These are phyloP conservation scores for Eurotiales sp. DNA, from an alignment of 2,329 filamentous ascomycete genomes.

Conservation along the genomic window DNA sequence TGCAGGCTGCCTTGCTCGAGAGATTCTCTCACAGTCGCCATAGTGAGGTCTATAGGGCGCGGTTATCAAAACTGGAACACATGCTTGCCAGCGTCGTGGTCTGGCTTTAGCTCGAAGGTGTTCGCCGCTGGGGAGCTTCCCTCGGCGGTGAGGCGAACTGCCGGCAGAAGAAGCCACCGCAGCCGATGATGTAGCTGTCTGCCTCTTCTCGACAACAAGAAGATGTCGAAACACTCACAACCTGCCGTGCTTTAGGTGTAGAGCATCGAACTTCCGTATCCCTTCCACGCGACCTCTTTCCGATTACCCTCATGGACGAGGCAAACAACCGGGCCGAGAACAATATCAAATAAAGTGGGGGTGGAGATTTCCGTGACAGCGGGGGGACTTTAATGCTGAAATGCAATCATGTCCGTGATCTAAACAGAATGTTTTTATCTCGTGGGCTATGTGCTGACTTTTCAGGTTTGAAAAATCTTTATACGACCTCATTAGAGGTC, in stretches of 20 bases:
- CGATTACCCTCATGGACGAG: background rate
- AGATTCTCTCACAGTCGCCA: conserved; percentile 4
- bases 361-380: background rate
- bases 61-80: background rate
- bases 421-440: background rate
- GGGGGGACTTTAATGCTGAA: background rate
- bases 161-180: background rate
- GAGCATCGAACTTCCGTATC: background rate
- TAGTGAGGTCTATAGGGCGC: background rate
- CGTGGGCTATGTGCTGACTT: background rate
- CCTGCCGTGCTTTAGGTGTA: background rate
- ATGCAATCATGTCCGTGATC: background rate
- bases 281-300: background rate
- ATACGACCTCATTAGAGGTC: conserved; percentile 94
- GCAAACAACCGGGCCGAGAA: background rate
- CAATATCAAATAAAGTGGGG: background rate
- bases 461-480: conserved; percentile 93
- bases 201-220: background rate
- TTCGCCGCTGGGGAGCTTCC: too few relatives aligned
- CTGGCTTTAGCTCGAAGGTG: background rate
- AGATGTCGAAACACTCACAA: background rate
- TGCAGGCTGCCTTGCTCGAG: conserved; percentile 8
- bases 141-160: conserved; percentile 5
- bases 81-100: conserved; percentile 9
- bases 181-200: background rate